Evolutionary conservation across 2,329 filamentous ascomycete genomes (phyloP).

Genomic region (Fusarium sp.): DNA sequence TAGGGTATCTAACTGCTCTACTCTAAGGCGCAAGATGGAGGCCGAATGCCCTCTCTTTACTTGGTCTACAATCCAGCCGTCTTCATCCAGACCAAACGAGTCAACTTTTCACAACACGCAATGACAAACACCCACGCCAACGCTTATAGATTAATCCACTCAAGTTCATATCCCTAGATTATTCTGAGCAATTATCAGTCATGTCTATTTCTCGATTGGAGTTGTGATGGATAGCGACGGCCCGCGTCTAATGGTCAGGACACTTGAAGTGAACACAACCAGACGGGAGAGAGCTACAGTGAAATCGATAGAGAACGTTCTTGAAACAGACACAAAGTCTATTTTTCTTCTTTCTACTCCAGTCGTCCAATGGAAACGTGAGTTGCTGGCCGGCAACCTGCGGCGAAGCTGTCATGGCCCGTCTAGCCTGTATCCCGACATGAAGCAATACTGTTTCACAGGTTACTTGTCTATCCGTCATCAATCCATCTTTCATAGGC

Average conservation of each 20-base stretch:
- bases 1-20: neutral
- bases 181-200: neutral
- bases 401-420: neutral
- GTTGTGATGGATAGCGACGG: neutral
- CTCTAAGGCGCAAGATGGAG: neutral
- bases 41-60: neutral
- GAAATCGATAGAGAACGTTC: neutral
- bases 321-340: neutral
- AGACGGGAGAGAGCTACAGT: neutral
- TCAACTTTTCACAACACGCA: neutral
- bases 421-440: neutral
- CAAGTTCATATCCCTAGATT: fast-evolving
- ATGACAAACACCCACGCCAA: neutral
- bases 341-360: neutral
- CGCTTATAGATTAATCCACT: neutral
- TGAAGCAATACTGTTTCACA: neutral
- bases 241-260: neutral
- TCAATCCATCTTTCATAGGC: neutral
- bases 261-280: neutral
- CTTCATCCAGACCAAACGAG: neutral
- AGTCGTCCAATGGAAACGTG: neutral
- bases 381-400: neutral
- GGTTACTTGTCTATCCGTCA: neutral
- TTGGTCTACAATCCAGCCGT: neutral
- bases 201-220: neutral